Conservation (phyloP, 805 yeast species). For the Isabelozyma heimii region DNA sequence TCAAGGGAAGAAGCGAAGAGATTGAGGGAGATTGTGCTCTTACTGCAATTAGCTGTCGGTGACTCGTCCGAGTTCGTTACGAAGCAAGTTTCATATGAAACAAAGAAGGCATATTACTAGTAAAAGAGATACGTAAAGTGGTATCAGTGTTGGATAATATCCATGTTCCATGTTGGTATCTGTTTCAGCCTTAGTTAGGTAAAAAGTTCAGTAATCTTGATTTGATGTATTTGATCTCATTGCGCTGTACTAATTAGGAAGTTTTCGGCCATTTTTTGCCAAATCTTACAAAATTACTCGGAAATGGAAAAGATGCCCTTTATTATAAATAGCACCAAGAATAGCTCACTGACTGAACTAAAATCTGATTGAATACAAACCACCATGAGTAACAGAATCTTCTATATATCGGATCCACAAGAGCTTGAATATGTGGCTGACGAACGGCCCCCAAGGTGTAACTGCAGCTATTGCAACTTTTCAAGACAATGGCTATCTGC, state of each 20-base stretch:
- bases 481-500: background rate
- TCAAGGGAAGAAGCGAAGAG: too few relatives aligned
- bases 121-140: too few relatives aligned
- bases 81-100: too few relatives aligned
- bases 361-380: too few relatives aligned
- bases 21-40: too few relatives aligned
- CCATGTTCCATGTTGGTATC: background rate
- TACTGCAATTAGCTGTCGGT: too few relatives aligned
- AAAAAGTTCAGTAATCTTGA: background rate
- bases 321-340: background rate
- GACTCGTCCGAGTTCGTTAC: too few relatives aligned
- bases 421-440: background rate
- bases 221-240: background rate
- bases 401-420: background rate
- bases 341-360: background rate
- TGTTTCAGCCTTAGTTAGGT: background rate
- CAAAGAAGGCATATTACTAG: too few relatives aligned
- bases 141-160: too few relatives aligned
- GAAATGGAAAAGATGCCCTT: background rate
- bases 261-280: background rate
- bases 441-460: background rate
- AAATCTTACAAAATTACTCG: constrained; percentile 1
- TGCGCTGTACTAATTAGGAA: background rate
- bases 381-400: background rate
- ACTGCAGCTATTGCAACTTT: background rate